Conservation (phyloP, 305 asterid genomes). For the Fraxinus dipetala region DNA sequence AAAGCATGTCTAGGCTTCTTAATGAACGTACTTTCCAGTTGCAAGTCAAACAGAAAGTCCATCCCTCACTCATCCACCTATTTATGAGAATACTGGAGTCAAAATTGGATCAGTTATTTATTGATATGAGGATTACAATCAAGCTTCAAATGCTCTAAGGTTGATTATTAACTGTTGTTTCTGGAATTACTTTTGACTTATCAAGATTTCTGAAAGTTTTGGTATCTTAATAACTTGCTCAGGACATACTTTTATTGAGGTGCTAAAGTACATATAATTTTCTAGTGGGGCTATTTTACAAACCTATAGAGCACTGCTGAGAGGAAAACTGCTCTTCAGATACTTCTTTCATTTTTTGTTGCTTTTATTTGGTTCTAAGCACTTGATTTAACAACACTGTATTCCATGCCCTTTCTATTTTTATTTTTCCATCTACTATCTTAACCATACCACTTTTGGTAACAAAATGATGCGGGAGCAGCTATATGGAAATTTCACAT, state of each 20-base stretch:
- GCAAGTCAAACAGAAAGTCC: background rate
- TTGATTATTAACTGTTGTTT: background rate
- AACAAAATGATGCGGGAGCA: background rate
- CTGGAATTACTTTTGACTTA: background rate
- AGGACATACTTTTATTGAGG: background rate
- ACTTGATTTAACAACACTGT: background rate
- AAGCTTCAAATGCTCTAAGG: constrained; percentile 14
- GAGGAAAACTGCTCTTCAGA: background rate
- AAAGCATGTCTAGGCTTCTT: constrained; percentile 1
- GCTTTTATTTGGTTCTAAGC: background rate
- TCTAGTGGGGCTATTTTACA: background rate
- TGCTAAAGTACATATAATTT: background rate
- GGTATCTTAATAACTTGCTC: background rate
- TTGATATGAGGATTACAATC: background rate
- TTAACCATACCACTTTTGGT: background rate
- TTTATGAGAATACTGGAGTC: background rate
- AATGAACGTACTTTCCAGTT: background rate
- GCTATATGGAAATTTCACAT: background rate
- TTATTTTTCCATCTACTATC: background rate
- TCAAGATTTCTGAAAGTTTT: background rate
- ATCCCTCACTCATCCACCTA: constrained; percentile 12
- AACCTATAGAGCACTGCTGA: background rate
- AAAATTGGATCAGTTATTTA: background rate
- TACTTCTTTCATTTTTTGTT: background rate
- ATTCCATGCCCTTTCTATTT: background rate